phyloP scores from a whole-genome alignment of 75 land plant genomes.

The Isoetes taiwanensis region DNA sequence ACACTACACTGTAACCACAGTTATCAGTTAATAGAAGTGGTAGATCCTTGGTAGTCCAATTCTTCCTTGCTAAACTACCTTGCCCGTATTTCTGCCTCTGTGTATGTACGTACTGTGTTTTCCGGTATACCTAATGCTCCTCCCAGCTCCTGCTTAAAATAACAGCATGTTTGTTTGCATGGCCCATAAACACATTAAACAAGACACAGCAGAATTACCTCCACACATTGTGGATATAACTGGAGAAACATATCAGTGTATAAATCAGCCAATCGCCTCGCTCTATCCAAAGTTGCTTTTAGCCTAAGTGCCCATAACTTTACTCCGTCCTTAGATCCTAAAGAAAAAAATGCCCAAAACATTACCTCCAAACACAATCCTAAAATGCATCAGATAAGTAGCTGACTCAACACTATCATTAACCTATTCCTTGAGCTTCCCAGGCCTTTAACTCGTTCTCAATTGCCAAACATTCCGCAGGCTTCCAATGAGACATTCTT shows the following conservation, averaged over 20 bases:
- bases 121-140: conserved; percentile 75
- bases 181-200: background rate
- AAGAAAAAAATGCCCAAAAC: background rate
- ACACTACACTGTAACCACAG: conserved; percentile 50
- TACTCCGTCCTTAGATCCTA: conserved; percentile 62
- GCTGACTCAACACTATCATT: background rate
- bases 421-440: conserved; percentile 44
- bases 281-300: conserved; percentile 88
- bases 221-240: conserved; percentile 68
- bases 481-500: conserved; percentile 73
- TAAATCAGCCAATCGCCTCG: conserved; percentile 74
- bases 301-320: conserved; percentile 72
- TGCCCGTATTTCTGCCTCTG: conserved; percentile 98
- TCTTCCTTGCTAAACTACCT: conserved; percentile 37
- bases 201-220: conserved; percentile 24
- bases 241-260: conserved; percentile 72
- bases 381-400: background rate
- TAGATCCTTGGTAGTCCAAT: background rate
- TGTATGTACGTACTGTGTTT: conserved; percentile 67
- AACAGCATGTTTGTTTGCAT: background rate
- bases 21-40: background rate
- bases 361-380: background rate
- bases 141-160: conserved; percentile 53
- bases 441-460: conserved; percentile 64
- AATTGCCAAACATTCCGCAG: conserved; percentile 66